phyloP scores from a whole-genome alignment of 495 filamentous ascomycete genomes.

The Xylaria castorea region DNA sequence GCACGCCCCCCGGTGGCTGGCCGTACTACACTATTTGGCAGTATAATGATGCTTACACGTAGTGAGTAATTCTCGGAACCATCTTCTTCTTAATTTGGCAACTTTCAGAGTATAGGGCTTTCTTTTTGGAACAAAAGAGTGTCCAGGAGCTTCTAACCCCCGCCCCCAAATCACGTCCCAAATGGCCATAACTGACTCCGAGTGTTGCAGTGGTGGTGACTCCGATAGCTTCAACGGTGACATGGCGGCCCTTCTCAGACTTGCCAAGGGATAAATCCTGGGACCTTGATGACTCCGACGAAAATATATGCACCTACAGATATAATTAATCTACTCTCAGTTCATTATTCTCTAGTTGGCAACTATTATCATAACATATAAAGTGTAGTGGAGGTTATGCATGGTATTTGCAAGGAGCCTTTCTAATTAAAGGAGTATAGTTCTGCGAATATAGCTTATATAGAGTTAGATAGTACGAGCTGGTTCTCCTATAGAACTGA shows the following conservation, averaged over 20 bases:
- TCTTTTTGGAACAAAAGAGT: neutral
- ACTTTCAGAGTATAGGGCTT: neutral
- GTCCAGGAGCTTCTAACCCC: neutral
- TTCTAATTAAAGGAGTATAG: neutral
- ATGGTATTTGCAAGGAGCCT: neutral
- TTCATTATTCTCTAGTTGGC: neutral
- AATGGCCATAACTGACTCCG: neutral
- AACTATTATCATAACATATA: neutral
- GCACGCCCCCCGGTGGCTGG: slow-evolving; percentile 66
- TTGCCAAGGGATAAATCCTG: slow-evolving; percentile 20
- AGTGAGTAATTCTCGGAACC: slow-evolving; percentile 14
- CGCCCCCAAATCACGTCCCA: neutral
- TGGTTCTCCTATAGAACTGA: no score
- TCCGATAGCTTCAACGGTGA: slow-evolving; percentile 61
- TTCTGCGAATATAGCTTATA: no score
- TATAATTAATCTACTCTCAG: neutral
- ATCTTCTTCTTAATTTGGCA: neutral
- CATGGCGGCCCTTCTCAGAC: slow-evolving; percentile 12
- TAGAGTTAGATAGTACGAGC: no score
- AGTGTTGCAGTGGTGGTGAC: slow-evolving; percentile 43
- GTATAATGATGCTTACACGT: slow-evolving; percentile 53
- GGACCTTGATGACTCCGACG: neutral
- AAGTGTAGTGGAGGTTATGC: neutral
- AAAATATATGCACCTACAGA: neutral
- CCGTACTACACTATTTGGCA: slow-evolving; percentile 68